Conservation (phyloP, 2,329 filamentous ascomycete genomes). For the Nemania sp. region DNA sequence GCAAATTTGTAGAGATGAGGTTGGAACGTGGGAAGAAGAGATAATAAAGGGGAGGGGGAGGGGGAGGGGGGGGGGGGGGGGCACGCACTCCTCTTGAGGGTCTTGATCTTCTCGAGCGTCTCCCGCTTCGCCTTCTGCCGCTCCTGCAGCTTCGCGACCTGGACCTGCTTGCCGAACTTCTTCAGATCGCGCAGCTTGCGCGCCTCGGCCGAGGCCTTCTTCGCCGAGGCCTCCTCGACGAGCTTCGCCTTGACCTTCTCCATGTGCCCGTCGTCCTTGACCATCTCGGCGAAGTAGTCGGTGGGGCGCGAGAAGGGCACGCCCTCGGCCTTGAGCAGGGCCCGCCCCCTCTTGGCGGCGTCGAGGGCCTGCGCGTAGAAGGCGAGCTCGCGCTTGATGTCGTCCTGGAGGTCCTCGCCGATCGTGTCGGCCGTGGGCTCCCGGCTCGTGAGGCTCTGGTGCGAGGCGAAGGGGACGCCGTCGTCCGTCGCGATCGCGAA, state of each 20-base stretch:
- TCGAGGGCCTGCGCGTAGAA: slow-evolving; percentile 91
- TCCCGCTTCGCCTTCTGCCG: slow-evolving; percentile 89
- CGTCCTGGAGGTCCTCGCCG: slow-evolving; percentile 81
- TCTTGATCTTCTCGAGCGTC: slow-evolving; percentile 93
- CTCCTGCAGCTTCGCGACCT: slow-evolving; percentile 95
- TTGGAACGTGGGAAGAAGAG: background rate
- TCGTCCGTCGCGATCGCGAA: slow-evolving; percentile 71
- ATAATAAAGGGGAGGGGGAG: background rate
- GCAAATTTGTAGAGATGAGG: background rate
- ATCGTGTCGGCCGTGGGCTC: slow-evolving; percentile 69
- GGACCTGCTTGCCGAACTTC: slow-evolving; percentile 99
- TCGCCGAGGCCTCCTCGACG: slow-evolving; percentile 85
- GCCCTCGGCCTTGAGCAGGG: slow-evolving; percentile 78
- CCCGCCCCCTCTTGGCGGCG: slow-evolving; percentile 73
- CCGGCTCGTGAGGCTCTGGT: slow-evolving; percentile 70
- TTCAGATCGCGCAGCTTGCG: slow-evolving; percentile 92
- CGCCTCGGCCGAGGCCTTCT: slow-evolving; percentile 91
- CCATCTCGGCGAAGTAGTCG: slow-evolving; percentile 99
- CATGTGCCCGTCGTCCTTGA: slow-evolving; percentile 99
- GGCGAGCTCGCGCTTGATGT: slow-evolving; percentile 87
- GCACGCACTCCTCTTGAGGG: slow-evolving; percentile 90
- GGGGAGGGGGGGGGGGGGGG: background rate
- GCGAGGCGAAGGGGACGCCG: slow-evolving; percentile 76
- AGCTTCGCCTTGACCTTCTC: slow-evolving; percentile 92
- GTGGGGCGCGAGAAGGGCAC: slow-evolving; percentile 84